These are phyloP conservation scores for Podila epigama DNA, from an alignment of 192 early-diverging fungal species.

Conservation along the genomic window DNA sequence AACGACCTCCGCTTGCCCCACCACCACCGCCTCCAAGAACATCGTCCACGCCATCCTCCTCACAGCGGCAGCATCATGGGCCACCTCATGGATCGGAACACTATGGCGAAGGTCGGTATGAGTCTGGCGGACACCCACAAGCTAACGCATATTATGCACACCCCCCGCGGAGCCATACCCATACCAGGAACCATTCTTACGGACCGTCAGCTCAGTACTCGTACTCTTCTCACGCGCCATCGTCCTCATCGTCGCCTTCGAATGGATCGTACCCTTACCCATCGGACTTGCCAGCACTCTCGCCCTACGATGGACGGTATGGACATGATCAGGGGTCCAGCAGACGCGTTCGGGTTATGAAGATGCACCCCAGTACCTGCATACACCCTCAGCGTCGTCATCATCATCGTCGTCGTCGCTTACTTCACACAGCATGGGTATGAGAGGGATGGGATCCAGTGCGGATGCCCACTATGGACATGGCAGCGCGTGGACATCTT, in stretches of 20 bases:
- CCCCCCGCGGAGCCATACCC: slow-evolving; percentile 9
- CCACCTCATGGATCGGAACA: no score
- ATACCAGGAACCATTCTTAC: neutral
- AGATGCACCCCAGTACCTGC: no score
- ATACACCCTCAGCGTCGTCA: no score
- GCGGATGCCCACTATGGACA: slow-evolving; percentile 7
- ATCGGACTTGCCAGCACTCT: neutral
- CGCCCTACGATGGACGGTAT: neutral
- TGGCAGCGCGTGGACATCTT: neutral
- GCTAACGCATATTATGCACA: neutral
- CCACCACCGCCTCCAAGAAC: slow-evolving; percentile 25
- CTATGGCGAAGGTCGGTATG: no score
- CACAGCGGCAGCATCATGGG: neutral
- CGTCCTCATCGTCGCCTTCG: slow-evolving; percentile 6
- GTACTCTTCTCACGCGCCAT: neutral
- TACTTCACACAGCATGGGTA: no score
- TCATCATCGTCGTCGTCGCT: no score
- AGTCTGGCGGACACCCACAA: neutral
- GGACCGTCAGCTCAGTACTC: neutral
- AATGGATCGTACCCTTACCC: neutral
- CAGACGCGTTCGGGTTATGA: no score
- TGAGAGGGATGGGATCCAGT: neutral
- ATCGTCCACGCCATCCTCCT: slow-evolving; percentile 20
- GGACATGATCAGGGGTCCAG: neutral
- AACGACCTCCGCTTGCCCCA: no score